Percentiles rank a stretch among this genome's conserved stretches.
Evolutionary conservation across 345 rosid genomes (phyloP).

Genomic region (Eucalyptus erythrocorys): DNA sequence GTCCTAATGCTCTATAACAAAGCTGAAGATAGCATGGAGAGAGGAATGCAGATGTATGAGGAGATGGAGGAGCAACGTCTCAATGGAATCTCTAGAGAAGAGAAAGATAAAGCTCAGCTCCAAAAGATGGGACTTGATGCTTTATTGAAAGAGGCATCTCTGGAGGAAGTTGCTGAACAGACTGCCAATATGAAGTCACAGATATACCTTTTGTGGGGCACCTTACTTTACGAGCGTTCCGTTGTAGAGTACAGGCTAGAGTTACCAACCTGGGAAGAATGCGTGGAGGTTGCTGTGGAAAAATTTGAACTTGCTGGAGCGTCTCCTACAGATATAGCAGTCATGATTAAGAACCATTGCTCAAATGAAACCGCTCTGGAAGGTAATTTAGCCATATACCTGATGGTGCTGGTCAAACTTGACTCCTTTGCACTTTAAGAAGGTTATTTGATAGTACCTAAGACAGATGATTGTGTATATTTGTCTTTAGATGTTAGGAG

Average conservation of each 20-base stretch:
- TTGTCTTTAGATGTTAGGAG: not conserved
- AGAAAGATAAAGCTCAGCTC: conserved; percentile 47
- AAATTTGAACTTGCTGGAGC: conserved; percentile 99
- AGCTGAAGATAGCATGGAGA: conserved; percentile 97
- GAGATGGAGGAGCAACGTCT: conserved; percentile 83
- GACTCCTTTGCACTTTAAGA: not conserved
- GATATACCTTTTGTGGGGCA: conserved; percentile 93
- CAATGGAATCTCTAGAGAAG: conserved; percentile 78
- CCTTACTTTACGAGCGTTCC: conserved; percentile 88
- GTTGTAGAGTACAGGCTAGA: conserved; percentile 83
- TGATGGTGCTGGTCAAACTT: not conserved
- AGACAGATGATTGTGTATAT: not conserved
- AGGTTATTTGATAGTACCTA: not conserved
- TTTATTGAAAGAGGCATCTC: conserved; percentile 40
- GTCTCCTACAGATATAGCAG: conserved; percentile 90
- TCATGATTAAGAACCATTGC: conserved; percentile 97
- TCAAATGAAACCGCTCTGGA: conserved; percentile 76
- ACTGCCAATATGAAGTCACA: conserved; percentile 83
- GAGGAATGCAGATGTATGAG: conserved; percentile 97
- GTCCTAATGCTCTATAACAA: conserved; percentile 85
- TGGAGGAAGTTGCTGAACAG: conserved; percentile 77
- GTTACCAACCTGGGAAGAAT: conserved; percentile 97
- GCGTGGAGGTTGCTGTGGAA: conserved; percentile 94
- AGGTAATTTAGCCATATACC: conserved; percentile 29
- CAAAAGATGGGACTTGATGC: conserved; percentile 62